Evolutionary conservation across 163 green algal genomes (phyloP), one percentile per base, ranked within the genome.

Genomic region (Dunaliella salina): DNA sequence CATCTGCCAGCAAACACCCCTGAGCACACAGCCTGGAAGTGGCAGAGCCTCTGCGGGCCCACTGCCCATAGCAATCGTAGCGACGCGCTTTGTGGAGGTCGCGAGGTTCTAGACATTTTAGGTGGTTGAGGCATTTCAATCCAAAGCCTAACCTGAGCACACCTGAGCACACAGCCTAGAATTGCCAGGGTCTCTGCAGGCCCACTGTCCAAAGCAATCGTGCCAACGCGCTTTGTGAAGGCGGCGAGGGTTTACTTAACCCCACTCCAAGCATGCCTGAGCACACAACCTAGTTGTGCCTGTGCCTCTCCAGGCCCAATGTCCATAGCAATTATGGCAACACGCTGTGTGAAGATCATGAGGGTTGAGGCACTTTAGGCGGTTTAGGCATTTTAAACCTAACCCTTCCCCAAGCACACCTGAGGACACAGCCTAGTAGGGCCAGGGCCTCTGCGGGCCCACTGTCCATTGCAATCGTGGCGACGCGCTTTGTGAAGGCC

Each of bases 401-500:
- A n/a, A n/a, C n/a, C n/a, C n/a, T n/a, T n/a, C n/a, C n/a, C n/a
- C n/a, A n/a, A n/a, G n/a, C 72, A 82, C 57, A 84, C 72, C 86
- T 80, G 15, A 89, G 79, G 57, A 87, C 32, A 50, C 78, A 78
- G 80, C 89, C 89, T 83, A 91, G 67, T 83, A 91, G 71, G 29
- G 81, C 83, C 85, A 96, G 86, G 0, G 89, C 90, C 22, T 90
- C 81, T 11, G 91, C 90, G 25, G 89, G 83, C 34, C 90, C 90
- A 32, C 85, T 84, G 32, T 89, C 75, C n/a, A 94, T 84, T 32
- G 91, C 91, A 15, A 86, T 82, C 33, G 84, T 85, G 33, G 91
- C 91, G 78, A 96, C 80, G 1, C 92, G 92, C 89, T 98, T 96
- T n/a, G 87, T 85, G 72, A 97, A 97, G 0, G 93, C 94, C 29